Evolutionary conservation across 2,329 filamentous ascomycete genomes (phyloP).

Genomic region (Penicillium sp.): DNA sequence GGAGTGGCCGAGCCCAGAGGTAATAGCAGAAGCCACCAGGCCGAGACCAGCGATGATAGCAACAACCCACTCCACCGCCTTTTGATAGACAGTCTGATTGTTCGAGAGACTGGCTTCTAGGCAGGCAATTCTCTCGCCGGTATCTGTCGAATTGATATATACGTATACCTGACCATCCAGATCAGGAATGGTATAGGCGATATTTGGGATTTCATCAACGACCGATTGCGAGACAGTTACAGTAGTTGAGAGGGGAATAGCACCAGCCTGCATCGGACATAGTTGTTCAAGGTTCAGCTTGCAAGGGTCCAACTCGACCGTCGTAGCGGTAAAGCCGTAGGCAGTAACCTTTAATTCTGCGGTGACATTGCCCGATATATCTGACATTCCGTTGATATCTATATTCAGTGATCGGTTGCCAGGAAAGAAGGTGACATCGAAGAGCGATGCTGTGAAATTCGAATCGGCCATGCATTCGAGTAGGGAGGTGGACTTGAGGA

Average conservation of each 20-base stretch:
- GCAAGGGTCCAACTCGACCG: conserved; percentile 71
- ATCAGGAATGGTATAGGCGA: conserved; percentile 87
- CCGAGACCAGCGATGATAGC: conserved; percentile 83
- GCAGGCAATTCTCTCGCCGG: conserved; percentile 68
- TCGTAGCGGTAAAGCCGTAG: conserved; percentile 74
- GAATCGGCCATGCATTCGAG: conserved; percentile 81
- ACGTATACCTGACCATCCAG: conserved; percentile 81
- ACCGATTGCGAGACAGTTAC: conserved; percentile 56
- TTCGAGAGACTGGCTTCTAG: conserved; percentile 86
- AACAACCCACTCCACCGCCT: conserved; percentile 84
- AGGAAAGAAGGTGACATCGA: conserved; percentile 67
- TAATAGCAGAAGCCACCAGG: conserved; percentile 78
- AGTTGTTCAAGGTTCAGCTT: conserved; percentile 64
- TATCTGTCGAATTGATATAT: conserved; percentile 69
- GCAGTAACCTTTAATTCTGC: conserved; percentile 74
- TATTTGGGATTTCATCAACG: conserved; percentile 67
- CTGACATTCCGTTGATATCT: conserved; percentile 76
- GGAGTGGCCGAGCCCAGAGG: conserved; percentile 84
- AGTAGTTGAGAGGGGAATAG: conserved; percentile 72
- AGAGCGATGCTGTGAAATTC: conserved; percentile 80
- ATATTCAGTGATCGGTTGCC: conserved; percentile 68
- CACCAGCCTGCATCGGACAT: conserved; percentile 86
- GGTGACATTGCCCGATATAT: conserved; percentile 74
- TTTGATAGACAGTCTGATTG: conserved; percentile 83
- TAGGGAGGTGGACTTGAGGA: conserved; percentile 78